Evolutionary conservation across 2,329 filamentous ascomycete genomes (phyloP).

Genomic region (Diplocarpon mali): DNA sequence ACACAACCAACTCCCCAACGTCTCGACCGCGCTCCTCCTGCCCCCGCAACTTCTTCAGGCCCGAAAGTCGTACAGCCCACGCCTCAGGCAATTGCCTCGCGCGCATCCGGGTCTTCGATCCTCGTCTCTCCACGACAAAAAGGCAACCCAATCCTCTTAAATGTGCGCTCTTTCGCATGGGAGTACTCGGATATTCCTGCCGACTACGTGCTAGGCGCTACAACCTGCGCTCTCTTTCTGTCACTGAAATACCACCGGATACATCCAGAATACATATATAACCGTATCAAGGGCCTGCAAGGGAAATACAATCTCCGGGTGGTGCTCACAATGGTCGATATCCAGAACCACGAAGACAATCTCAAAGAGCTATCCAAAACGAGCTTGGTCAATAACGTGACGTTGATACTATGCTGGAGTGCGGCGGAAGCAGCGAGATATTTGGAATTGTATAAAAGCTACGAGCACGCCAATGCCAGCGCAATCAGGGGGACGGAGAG

Average conservation of each 20-base stretch:
- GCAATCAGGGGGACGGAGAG: constrained; percentile 81
- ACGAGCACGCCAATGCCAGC: constrained; percentile 69
- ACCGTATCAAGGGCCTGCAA: constrained; percentile 72
- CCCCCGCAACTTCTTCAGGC: constrained; percentile 25
- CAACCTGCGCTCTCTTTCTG: constrained; percentile 84
- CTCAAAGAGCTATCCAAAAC: constrained; percentile 88
- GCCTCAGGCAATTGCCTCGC: constrained; percentile 68
- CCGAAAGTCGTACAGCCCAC: constrained; percentile 72
- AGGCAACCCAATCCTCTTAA: constrained; percentile 83
- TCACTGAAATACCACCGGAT: constrained; percentile 95
- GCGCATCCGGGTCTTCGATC: constrained; percentile 60
- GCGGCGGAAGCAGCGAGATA: constrained; percentile 89
- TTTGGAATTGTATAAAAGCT: constrained; percentile 88
- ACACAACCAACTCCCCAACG: constrained; percentile 43
- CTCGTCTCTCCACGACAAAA: constrained; percentile 87
- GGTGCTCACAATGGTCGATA: constrained; percentile 85
- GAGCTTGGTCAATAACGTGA: constrained; percentile 83
- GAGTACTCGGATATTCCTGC: constrained; percentile 96
- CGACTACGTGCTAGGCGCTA: constrained; percentile 79
- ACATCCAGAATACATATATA: constrained; percentile 97
- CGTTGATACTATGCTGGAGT: constrained; percentile 87
- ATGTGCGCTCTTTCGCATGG: constrained; percentile 76
- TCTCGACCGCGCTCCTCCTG: constrained; percentile 40
- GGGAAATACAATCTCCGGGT: constrained; percentile 81
- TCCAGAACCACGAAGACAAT: constrained; percentile 83